Conservation (phyloP, 805 yeast genomes). For the Pichia scutulata region DNA sequence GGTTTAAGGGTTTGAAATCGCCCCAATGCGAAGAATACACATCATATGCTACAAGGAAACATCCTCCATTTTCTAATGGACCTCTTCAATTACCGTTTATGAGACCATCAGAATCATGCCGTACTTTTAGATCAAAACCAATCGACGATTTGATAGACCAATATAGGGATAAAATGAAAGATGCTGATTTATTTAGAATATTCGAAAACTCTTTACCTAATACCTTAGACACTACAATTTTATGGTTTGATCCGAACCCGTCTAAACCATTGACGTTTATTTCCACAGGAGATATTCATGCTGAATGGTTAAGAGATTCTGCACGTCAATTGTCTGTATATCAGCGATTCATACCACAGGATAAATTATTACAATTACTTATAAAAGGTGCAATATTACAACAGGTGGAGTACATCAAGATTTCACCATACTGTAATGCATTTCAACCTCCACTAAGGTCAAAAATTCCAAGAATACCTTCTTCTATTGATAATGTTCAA, state of each 20-base stretch:
- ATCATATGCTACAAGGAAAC: slow-evolving; percentile 46
- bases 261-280: slow-evolving; percentile 56
- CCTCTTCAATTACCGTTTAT: slow-evolving; percentile 54
- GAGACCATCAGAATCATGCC: slow-evolving; percentile 65
- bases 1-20: slow-evolving; percentile 19
- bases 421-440: slow-evolving; percentile 82
- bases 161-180: slow-evolving; percentile 40
- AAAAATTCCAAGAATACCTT: slow-evolving; percentile 38
- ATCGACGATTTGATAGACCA: slow-evolving; percentile 56
- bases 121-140: slow-evolving; percentile 58
- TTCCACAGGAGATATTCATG: slow-evolving; percentile 89
- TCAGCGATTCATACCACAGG: slow-evolving; percentile 50
- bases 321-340: slow-evolving; percentile 77
- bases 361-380: slow-evolving; percentile 40
- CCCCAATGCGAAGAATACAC: slow-evolving; percentile 53
- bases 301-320: slow-evolving; percentile 88
- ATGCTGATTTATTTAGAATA: slow-evolving; percentile 63
- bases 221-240: slow-evolving; percentile 78
- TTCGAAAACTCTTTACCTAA: slow-evolving; percentile 82
- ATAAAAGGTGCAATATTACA: slow-evolving; percentile 74
- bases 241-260: slow-evolving; percentile 46
- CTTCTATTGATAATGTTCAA: slow-evolving; percentile 54
- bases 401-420: slow-evolving; percentile 56
- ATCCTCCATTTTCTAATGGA: slow-evolving; percentile 54
- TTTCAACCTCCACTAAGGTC: slow-evolving; percentile 73